phyloP scores from a whole-genome alignment of 106 monocot species.

The Dendrobium officinale region DNA sequence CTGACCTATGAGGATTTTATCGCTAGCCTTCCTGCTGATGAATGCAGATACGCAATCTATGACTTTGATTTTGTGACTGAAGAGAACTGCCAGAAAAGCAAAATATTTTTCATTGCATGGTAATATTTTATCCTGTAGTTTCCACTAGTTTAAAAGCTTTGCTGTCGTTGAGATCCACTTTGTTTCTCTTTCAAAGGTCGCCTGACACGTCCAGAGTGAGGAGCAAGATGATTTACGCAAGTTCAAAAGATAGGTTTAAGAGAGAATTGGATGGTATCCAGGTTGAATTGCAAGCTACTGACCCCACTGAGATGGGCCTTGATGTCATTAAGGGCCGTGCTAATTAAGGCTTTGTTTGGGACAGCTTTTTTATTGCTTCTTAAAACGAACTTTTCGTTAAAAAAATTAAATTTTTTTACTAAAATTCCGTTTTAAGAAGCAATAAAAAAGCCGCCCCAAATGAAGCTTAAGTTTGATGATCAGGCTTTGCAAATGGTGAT shows the following conservation, averaged over 20 bases:
- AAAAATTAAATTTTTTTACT: too few relatives aligned
- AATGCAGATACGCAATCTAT: conserved; percentile 14
- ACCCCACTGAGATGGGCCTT: conserved; percentile 13
- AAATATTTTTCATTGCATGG: conserved; percentile 10
- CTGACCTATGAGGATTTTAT: conserved; percentile 16
- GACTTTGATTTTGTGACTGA: conserved; percentile 24
- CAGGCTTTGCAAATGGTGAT: background rate
- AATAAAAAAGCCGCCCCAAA: too few relatives aligned
- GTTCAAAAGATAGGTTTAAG: conserved; percentile 10
- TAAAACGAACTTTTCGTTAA: too few relatives aligned
- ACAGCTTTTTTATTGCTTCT: too few relatives aligned
- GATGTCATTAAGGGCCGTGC: conserved; percentile 18
- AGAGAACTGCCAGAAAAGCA: conserved; percentile 10
- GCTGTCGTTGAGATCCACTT: too few relatives aligned
- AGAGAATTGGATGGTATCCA: conserved; percentile 9
- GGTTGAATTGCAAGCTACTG: conserved; percentile 9
- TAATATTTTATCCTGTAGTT: background rate
- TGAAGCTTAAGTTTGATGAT: background rate
- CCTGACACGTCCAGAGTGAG: conserved; percentile 8
- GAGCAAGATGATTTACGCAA: conserved; percentile 8
- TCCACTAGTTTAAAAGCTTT: background rate
- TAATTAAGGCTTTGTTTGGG: background rate
- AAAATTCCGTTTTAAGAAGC: too few relatives aligned
- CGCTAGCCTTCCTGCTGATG: conserved; percentile 13
- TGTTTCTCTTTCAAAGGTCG: conserved; percentile 4